A percentile compares a stretch with the other conserved stretches of the same genome.
Conservation (phyloP, 768 basidiomycete species). For the Russula lepida region DNA sequence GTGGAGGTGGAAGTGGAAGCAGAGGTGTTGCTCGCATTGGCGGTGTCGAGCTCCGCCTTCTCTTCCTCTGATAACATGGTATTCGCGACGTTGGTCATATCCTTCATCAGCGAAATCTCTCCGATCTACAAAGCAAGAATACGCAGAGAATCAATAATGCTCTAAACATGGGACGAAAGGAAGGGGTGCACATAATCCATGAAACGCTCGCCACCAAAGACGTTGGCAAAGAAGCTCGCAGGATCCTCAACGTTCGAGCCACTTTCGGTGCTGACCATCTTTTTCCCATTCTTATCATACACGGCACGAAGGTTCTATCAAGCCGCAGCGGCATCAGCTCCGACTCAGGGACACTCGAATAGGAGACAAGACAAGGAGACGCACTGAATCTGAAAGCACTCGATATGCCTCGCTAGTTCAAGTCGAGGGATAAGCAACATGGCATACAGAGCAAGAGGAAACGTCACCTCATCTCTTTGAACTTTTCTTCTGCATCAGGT, state of each 20-base stretch:
- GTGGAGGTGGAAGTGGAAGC: conserved; percentile 20
- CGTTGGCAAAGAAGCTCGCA: conserved; percentile 87
- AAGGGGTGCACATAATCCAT: conserved; percentile 62
- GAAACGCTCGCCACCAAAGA: conserved; percentile 94
- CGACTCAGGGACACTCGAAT: background rate
- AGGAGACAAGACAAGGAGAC: background rate
- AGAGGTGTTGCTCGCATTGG: conserved; percentile 23
- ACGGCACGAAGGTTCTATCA: conserved; percentile 75
- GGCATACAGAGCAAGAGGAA: background rate
- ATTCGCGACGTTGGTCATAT: conserved; percentile 76
- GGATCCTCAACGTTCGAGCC: conserved; percentile 80
- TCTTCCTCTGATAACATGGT: conserved; percentile 93
- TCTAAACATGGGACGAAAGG: background rate
- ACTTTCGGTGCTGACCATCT: conserved; percentile 81
- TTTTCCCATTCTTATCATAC: conserved; percentile 94
- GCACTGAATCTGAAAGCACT: conserved; percentile 74
- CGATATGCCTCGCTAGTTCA: conserved; percentile 83
- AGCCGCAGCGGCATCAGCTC: background rate
- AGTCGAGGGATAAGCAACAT: background rate
- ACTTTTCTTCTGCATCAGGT: conserved; percentile 89
- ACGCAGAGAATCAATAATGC: conserved; percentile 4
- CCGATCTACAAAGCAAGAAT: conserved; percentile 59
- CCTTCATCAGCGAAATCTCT: conserved; percentile 93
- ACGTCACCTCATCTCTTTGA: conserved; percentile 86
- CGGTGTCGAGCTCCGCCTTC: conserved; percentile 50